Base-by-base conservation (phyloP, 306 rosid genomes). In the Phaseolus lunatus region DNA sequence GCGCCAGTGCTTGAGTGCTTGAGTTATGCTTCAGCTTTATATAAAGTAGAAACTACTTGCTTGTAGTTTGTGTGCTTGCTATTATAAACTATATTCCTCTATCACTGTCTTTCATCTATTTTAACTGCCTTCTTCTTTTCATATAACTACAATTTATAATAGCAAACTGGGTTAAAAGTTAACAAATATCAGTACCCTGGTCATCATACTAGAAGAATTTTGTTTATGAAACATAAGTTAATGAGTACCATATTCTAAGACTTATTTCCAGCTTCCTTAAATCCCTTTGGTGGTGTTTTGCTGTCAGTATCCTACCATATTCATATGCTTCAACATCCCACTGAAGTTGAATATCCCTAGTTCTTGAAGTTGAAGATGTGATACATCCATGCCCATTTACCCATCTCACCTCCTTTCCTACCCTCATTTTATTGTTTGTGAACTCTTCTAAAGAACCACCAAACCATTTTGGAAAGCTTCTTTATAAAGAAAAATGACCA, bases 161-260 rank as follows among this genome's bases (percentile, higher is more conserved):
- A 66, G 65, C 57, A n/a, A 52, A 43, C 84, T 56, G 13, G 65
- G 76, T 19, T 3, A 14, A 67, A 57, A 13, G 53, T 43, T 45
- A 39, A 43, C 64, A 14, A 58, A 48, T 31, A 56, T 58, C 4
- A 44, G 16, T 62, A 22, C 58, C 66, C 39, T 47, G 35, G 29
- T 73, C n/a, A 26, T 58, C 15, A 58, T 58, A 26, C 18, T 24
- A 27, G 3, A 20, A 24, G 19, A 26, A 58, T 23, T 57, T 15
- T 22, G 66, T 27, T 59, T 19, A 27, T 26, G 7, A 11, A 59
- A 59, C 14, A 27, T 1, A 59, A 59, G 19, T 27, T 59, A 29
- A 59, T 14, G 43, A 15, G 12, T 27, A 2, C 4, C 6, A 27
- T 26, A 59, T 27, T 59, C 11, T 14, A 14, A 27, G 33, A 48